Conservation (phyloP, 768 basidiomycete genomes). For the Cubamyces lactineus region DNA sequence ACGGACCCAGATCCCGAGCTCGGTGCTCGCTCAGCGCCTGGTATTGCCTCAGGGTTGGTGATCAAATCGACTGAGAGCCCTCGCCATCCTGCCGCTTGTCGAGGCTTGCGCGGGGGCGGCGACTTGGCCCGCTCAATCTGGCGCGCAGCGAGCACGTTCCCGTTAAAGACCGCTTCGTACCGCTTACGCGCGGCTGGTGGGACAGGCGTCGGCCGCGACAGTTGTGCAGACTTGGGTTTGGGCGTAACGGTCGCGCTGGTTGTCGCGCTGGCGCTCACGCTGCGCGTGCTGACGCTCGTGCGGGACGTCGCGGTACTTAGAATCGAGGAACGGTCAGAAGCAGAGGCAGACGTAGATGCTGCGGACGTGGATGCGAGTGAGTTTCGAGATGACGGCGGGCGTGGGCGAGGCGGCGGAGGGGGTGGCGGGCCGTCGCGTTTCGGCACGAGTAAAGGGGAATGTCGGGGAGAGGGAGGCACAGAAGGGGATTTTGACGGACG, state of each 20-base stretch:
- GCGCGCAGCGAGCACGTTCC: constrained; percentile 57
- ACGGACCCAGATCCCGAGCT: background rate
- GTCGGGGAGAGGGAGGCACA: constrained; percentile 21
- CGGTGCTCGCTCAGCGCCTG: background rate
- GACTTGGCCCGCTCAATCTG: constrained; percentile 34
- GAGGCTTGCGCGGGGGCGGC: constrained; percentile 42
- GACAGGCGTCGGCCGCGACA: constrained; percentile 64
- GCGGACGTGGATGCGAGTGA: constrained; percentile 36
- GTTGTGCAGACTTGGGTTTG: constrained; percentile 36
- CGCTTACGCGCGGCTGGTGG: constrained; percentile 64
- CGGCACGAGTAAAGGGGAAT: constrained; percentile 17
- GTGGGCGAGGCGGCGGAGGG: constrained; percentile 27
- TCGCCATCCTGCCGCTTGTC: constrained; percentile 75
- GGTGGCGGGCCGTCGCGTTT: constrained; percentile 30
- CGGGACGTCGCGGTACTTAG: constrained; percentile 46
- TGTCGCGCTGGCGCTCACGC: constrained; percentile 14
- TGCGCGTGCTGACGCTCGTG: constrained; percentile 40
- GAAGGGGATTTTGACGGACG: constrained; percentile 28
- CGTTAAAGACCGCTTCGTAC: constrained; percentile 68
- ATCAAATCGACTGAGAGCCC: constrained; percentile 71
- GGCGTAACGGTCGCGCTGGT: constrained; percentile 1
- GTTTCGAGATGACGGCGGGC: constrained; percentile 40
- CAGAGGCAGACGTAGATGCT: constrained; percentile 34
- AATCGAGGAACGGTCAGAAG: constrained; percentile 66
- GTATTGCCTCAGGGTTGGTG: constrained; percentile 41